These are phyloP conservation scores for Heliamphora pulchella DNA, from an alignment of 179 eudicot genomes.

Conservation along the genomic window DNA sequence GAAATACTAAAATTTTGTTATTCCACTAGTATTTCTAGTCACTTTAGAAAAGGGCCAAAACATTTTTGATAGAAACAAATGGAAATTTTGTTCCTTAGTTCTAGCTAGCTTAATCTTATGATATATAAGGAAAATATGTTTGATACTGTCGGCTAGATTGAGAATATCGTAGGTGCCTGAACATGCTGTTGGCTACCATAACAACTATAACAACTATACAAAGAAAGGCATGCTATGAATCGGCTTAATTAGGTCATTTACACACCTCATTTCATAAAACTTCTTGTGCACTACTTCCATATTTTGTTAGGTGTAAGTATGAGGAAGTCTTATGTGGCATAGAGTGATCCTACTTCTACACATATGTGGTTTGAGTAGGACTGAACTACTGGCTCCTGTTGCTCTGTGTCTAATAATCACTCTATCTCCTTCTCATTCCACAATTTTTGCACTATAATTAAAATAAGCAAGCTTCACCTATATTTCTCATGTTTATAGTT, in stretches of 20 bases:
- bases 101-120: too few relatives aligned
- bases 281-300: neutral
- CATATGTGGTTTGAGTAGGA: neutral
- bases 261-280: neutral
- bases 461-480: conserved; percentile 5
- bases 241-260: neutral
- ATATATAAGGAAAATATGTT: neutral
- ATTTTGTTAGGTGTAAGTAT: neutral
- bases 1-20: too few relatives aligned
- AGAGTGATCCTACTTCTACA: neutral
- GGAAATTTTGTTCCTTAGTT: too few relatives aligned
- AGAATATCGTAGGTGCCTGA: neutral
- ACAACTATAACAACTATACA: too few relatives aligned
- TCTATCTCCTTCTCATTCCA: neutral
- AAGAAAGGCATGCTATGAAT: too few relatives aligned
- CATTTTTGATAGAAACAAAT: too few relatives aligned
- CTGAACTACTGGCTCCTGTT: conserved; percentile 3
- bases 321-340: neutral
- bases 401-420: conserved; percentile 1
- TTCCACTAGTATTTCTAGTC: too few relatives aligned
- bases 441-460: neutral
- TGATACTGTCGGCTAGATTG: neutral
- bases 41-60: too few relatives aligned
- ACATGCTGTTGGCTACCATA: too few relatives aligned
- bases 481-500: neutral